Conservation (phyloP, 2,329 filamentous ascomycete genomes). For the Exserohilum rostratum region DNA sequence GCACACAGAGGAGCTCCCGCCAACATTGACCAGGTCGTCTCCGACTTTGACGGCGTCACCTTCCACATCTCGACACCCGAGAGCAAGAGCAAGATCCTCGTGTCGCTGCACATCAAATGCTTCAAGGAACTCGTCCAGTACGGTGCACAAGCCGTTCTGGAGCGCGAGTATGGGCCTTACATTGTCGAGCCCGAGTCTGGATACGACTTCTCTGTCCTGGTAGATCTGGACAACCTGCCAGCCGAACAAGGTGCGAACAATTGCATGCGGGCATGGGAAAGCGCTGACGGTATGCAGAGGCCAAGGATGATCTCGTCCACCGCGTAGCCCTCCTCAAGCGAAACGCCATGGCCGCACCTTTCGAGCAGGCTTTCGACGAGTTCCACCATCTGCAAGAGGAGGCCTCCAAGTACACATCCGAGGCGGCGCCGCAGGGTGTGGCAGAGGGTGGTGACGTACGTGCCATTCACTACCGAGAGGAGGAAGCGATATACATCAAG, state of each 20-base stretch:
- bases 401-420: slow-evolving; percentile 88
- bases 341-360: slow-evolving; percentile 98
- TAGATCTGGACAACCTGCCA: slow-evolving; percentile 88
- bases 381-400: slow-evolving; percentile 86
- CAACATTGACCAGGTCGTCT: slow-evolving; percentile 96
- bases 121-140: slow-evolving; percentile 91
- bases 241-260: slow-evolving; percentile 68
- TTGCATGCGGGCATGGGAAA: not conserved
- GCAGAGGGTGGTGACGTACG: slow-evolving; percentile 90
- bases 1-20: slow-evolving; percentile 74
- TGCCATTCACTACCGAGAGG: slow-evolving; percentile 97
- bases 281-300: slow-evolving; percentile 63
- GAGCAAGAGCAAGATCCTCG: slow-evolving; percentile 88
- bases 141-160: slow-evolving; percentile 87
- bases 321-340: slow-evolving; percentile 93
- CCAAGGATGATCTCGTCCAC: slow-evolving; percentile 81
- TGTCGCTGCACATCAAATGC: slow-evolving; percentile 95
- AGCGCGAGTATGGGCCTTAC: slow-evolving; percentile 92
- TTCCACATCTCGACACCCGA: slow-evolving; percentile 98
- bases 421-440: slow-evolving; percentile 90
- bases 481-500: slow-evolving; percentile 99
- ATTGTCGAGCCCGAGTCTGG: slow-evolving; percentile 86
- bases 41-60: slow-evolving; percentile 97
- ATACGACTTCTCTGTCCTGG: slow-evolving; percentile 92
- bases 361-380: slow-evolving; percentile 95